A percentile compares a stretch with the other conserved stretches of the same genome.
phyloP scores from a whole-genome alignment of 441 rosid genomes.

The Adansonia rubrostipa region DNA sequence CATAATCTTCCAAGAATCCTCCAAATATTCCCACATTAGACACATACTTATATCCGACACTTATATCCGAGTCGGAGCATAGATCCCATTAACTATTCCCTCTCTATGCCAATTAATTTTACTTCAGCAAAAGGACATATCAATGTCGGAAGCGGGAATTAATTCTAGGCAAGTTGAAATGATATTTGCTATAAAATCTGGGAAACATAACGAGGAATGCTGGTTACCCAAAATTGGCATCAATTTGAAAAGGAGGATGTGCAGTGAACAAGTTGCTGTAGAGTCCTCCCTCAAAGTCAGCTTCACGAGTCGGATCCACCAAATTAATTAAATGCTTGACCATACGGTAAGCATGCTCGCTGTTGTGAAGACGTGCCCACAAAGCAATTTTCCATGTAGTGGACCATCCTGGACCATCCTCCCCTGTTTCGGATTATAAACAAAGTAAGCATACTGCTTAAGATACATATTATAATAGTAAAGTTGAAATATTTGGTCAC shows the following conservation, averaged over 20 bases:
- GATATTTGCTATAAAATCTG: not conserved
- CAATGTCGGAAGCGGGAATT: not conserved
- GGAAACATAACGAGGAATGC: not conserved
- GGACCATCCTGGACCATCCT: constrained; percentile 95
- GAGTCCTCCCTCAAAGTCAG: constrained; percentile 75
- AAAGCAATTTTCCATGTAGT: constrained; percentile 83
- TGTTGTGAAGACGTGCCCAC: constrained; percentile 84
- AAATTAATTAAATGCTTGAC: constrained; percentile 67
- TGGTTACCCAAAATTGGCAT: constrained; percentile 88
- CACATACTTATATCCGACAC: too few relatives aligned
- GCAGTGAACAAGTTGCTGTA: constrained; percentile 90
- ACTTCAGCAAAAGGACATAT: not conserved
- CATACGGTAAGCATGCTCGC: constrained; percentile 77
- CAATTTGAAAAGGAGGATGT: constrained; percentile 96
- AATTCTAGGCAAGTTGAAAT: constrained; percentile 4
- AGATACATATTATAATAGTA: not conserved
- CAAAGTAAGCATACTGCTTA: constrained; percentile 11
- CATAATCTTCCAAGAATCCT: too few relatives aligned
- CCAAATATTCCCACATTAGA: too few relatives aligned
- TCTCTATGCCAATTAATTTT: not conserved
- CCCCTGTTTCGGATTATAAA: constrained; percentile 53
- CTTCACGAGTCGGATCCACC: constrained; percentile 71
- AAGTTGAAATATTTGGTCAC: not conserved
- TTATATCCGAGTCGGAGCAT: too few relatives aligned
- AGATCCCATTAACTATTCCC: not conserved